Conservation (phyloP, 495 filamentous ascomycete genomes). For the Penicillium taxi region DNA sequence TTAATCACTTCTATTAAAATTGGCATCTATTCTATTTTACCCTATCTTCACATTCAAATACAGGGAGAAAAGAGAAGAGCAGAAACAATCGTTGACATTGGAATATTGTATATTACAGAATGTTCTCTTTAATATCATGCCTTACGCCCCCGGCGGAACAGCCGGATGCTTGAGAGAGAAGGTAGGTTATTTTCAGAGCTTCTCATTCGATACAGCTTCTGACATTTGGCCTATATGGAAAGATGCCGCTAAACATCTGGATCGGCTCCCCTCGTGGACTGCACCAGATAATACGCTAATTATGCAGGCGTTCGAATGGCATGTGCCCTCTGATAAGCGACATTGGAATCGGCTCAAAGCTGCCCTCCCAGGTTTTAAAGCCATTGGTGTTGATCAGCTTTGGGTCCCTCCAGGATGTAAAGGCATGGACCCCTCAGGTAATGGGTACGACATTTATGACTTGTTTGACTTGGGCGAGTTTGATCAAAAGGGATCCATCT, state of each 20-base stretch:
- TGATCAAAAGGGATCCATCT: conserved; percentile 55
- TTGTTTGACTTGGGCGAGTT: conserved; percentile 72
- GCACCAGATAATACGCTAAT: conserved; percentile 50
- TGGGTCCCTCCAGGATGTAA: conserved; percentile 75
- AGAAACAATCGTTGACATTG: too few species aligned
- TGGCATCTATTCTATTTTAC: too few species aligned
- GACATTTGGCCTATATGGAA: background rate
- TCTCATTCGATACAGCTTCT: too few species aligned
- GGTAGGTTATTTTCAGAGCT: too few species aligned
- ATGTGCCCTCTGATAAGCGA: conserved; percentile 53
- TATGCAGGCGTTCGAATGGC: conserved; percentile 71
- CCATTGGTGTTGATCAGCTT: conserved; percentile 56
- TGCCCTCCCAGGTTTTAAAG: conserved; percentile 47
- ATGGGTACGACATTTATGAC: conserved; percentile 75
- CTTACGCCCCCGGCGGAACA: too few species aligned
- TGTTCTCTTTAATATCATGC: too few species aligned
- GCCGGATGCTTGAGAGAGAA: too few species aligned
- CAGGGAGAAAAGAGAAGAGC: too few species aligned
- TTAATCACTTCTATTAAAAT: too few species aligned
- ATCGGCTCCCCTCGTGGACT: conserved; percentile 29
- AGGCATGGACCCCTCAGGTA: conserved; percentile 51
- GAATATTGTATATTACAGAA: too few species aligned
- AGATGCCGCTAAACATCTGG: conserved; percentile 24
- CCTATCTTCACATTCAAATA: too few species aligned
- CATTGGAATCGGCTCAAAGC: conserved; percentile 56